Base-by-base conservation (phyloP, 768 basidiomycete genomes). In the Coprinopsis sp. region DNA sequence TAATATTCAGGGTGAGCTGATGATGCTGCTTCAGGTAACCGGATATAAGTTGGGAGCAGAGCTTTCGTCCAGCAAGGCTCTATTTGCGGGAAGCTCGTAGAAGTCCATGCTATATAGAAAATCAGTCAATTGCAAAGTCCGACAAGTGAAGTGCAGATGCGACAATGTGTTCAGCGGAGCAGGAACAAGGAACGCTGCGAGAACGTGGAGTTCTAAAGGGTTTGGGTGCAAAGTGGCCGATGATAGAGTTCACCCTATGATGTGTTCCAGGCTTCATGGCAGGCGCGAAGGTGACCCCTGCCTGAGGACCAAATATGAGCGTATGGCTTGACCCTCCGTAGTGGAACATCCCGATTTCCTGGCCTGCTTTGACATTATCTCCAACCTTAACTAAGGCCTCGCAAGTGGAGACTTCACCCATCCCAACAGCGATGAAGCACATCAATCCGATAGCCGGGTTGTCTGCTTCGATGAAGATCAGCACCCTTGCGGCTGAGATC, bases 1-100 rank as follows among this genome's bases (percentile, higher is more conserved):
- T 28, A 30, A 19, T 39, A 33, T 23, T n/a, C n/a, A n/a, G n/a
- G 6, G 13, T 37, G 34, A 44, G 12, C 11, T 18, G 27, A 38
- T 54, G 10, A 49, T 49, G 21, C 19, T 16, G 31, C 0, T 10
- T 47, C 8, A 76, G 74, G 72, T 76, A 4, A 64, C 68, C 50
- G 71, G 74, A n/a, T 76, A 89, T 63, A 89, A 85, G 62, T 69
- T 90, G 37, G 87, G 87, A 6, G 84, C 85, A 13, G 87, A 89
- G 63, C 65, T 89, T 47, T 72, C 82, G 3, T 80, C 82, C 39
- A 81, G 76, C 59, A 87, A 82, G 63, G 76, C 74, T 37, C 63
- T 69, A 19, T 78, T 82, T 51, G 61, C 61, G 18, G 37, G 40
- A 10, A 63, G 55, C 54, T 61, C 65, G 24, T 64, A 61, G 54